Conservation (phyloP, 352 stramenopile genomes). For the Phytophthora nicotianae region DNA sequence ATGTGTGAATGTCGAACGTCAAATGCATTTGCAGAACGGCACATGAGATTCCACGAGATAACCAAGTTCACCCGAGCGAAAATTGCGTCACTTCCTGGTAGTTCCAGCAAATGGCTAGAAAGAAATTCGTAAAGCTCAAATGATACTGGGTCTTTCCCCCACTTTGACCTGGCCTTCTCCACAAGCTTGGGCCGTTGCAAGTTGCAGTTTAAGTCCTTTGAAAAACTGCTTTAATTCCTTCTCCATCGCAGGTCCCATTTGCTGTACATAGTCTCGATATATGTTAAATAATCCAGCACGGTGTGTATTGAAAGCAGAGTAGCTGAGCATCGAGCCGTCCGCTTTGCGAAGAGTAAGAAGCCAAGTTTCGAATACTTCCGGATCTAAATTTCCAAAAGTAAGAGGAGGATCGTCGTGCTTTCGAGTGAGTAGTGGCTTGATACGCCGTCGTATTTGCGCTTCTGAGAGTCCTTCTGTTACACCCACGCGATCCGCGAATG, state of each 20-base stretch:
- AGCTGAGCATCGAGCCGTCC: not conserved
- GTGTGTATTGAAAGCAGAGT: not conserved
- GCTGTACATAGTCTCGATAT: conserved; percentile 7
- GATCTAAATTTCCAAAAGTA: too few species aligned
- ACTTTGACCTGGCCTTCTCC: conserved; percentile 1
- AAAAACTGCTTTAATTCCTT: conserved; percentile 4
- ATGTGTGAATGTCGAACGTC: too few species aligned
- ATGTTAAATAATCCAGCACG: conserved; percentile 2
- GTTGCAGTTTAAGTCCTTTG: conserved; percentile 2
- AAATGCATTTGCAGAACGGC: too few species aligned
- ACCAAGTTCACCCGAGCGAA: conserved; percentile 9
- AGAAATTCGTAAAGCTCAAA: too few species aligned
- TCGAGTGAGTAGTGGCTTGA: too few species aligned
- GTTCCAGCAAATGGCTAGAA: not conserved
- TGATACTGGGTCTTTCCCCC: conserved; percentile 3
- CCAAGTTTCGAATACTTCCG: too few species aligned
- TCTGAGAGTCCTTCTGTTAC: too few species aligned
- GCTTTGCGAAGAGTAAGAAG: too few species aligned
- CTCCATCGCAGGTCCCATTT: too few species aligned
- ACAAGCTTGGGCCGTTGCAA: not conserved
- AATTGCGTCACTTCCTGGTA: conserved; percentile 11
- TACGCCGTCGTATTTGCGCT: too few species aligned
- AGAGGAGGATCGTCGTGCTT: too few species aligned
- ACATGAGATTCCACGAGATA: conserved; percentile 26
- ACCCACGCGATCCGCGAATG: too few species aligned